phyloP scores from a whole-genome alignment of 208 protist genomes.

The Porcisia hertigi region DNA sequence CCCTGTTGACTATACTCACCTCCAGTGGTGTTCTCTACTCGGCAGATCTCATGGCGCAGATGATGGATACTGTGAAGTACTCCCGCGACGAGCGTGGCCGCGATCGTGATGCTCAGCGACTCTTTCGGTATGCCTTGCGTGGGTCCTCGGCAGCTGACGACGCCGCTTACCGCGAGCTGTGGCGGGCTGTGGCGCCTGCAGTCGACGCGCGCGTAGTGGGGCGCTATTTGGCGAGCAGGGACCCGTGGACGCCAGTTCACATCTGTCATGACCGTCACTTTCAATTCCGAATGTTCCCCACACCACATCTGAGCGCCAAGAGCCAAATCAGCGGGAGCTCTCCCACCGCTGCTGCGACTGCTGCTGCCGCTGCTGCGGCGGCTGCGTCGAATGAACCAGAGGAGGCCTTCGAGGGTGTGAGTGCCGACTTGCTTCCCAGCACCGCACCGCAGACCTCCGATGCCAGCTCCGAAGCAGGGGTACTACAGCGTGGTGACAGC shows the following conservation, averaged over 20 bases:
- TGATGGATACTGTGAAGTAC: constrained; percentile 92
- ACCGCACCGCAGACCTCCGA: constrained; percentile 8
- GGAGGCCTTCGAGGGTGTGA: constrained; percentile 28
- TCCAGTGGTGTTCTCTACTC: constrained; percentile 84
- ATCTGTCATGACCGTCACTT: constrained; percentile 63
- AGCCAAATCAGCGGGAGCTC: constrained; percentile 1
- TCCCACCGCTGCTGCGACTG: not conserved
- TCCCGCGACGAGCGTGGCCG: constrained; percentile 40
- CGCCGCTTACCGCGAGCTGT: constrained; percentile 52
- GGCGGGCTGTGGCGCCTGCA: constrained; percentile 49
- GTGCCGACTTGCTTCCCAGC: constrained; percentile 17
- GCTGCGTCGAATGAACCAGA: not conserved
- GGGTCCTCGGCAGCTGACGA: constrained; percentile 64
- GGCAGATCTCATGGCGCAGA: constrained; percentile 75
- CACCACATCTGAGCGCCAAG: constrained; percentile 17
- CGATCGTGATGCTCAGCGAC: constrained; percentile 70
- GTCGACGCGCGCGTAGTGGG: constrained; percentile 77
- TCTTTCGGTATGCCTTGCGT: constrained; percentile 76
- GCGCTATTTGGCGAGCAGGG: constrained; percentile 69
- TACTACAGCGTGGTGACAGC: not conserved
- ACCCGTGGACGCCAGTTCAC: constrained; percentile 67
- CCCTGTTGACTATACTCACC: constrained; percentile 77
- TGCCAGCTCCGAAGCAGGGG: constrained; percentile 4
- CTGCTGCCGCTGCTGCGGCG: not conserved
- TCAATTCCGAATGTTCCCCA: constrained; percentile 58